These are phyloP conservation scores for Talaromyces sp. DNA, from an alignment of 2,329 filamentous ascomycete genomes.

Conservation along the genomic window DNA sequence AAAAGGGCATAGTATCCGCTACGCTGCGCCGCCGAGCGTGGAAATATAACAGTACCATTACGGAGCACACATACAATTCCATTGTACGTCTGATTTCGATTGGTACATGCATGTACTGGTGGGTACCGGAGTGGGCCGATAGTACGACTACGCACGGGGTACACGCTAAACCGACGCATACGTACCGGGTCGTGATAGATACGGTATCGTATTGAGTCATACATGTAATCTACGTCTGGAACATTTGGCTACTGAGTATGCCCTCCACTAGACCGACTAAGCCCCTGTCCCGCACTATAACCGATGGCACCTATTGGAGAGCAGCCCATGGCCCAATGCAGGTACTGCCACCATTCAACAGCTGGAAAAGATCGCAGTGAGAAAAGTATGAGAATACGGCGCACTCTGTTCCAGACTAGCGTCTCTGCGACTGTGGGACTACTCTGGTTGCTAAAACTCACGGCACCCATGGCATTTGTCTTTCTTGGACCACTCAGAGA, in stretches of 20 bases:
- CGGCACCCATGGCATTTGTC: not conserved
- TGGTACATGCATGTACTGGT: not conserved
- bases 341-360: constrained; percentile 13
- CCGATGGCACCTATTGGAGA: constrained; percentile 3
- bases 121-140: not conserved
- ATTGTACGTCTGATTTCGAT: not conserved
- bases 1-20: not conserved
- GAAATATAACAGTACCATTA: not conserved
- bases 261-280: not conserved
- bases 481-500: constrained; percentile 10
- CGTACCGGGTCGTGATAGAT: not conserved
- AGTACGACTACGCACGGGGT: not conserved
- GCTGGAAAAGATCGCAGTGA: not conserved
- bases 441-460: not conserved
- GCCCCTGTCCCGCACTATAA: not conserved
- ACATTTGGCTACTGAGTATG: not conserved
- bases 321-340: constrained; percentile 10
- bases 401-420: not conserved
- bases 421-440: constrained; percentile 1
- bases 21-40: not conserved
- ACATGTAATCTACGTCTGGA: not conserved
- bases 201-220: not conserved
- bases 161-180: not conserved
- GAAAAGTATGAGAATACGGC: not conserved
- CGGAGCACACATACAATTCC: not conserved